These are phyloP conservation scores for Coelastrella sp. DNA, from an alignment of 139 green algal genomes.

Conservation along the genomic window DNA sequence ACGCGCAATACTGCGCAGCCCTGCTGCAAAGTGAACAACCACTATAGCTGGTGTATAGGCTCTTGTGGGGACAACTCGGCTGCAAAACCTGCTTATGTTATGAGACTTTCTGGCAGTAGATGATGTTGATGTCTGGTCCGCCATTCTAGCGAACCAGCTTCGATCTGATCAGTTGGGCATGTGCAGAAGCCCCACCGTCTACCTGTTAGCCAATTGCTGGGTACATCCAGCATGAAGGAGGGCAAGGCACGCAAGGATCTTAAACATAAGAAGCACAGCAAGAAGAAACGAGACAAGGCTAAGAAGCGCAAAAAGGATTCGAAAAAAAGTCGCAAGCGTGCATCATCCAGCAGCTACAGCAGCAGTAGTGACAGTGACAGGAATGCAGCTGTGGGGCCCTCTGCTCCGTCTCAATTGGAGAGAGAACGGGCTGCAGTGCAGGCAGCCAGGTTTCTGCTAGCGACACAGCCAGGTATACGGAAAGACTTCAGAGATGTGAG, in stretches of 20 bases:
- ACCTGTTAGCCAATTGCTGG: too few species aligned
- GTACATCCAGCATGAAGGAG: conserved; percentile 33
- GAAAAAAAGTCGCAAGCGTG: conserved; percentile 3
- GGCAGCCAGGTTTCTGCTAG: conserved; percentile 10
- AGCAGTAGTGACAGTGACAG: conserved; percentile 42
- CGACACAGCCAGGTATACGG: background rate
- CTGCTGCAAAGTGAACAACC: too few species aligned
- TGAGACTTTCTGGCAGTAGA: too few species aligned
- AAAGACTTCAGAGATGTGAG: conserved; percentile 37
- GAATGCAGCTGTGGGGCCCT: background rate
- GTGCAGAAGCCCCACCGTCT: too few species aligned
- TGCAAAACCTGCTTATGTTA: too few species aligned
- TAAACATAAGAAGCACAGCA: conserved; percentile 13
- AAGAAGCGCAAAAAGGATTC: conserved; percentile 23
- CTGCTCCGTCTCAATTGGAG: conserved; percentile 20
- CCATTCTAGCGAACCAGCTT: too few species aligned
- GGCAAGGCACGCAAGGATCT: background rate
- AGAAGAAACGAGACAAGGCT: conserved; percentile 1
- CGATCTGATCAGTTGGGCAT: too few species aligned
- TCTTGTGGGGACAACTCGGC: too few species aligned
- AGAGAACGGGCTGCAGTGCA: conserved; percentile 31
- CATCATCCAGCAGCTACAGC: background rate
- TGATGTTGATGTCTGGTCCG: too few species aligned
- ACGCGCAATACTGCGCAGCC: too few species aligned
- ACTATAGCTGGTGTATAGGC: too few species aligned